Evolutionary conservation across 75 land plant species (phyloP), one percentile per base, ranked within the genome.

Genomic region (Pinus tabuliformis): DNA sequence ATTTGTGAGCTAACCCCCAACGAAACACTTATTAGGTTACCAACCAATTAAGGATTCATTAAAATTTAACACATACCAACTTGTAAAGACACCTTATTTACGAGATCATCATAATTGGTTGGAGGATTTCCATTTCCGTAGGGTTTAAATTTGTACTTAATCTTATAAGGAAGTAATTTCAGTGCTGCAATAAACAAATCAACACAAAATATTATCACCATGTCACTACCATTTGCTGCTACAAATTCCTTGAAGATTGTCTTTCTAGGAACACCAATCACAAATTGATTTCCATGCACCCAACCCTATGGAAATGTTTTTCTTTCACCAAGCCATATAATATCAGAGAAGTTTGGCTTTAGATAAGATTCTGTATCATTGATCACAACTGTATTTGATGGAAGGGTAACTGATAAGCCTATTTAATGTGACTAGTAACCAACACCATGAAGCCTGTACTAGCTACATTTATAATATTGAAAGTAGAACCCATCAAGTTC

Each of bases 211-310:
- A 92, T 92, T 39, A 58, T 57, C 4, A 82, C 63, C 8, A 36
- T 52, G 61, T 78, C 74, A 39, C 61, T 68, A 60, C 22, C 18
- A 20, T 60, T 36, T 75, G 59, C 71, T 57, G 82, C 78, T 5
- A 85, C 87, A 86, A 90, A 84, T 12, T 79, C 84, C 58, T 70
- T 73, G 73, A 77, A 90, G 57, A 92, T 87, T 24, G 66, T 78
- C 78, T 91, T 82, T 13, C 74, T 45, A 30, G 95, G 95, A 24
- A 91, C 86, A 14, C 88, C 94, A 61, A 91, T 90, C 72, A 75
- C 80, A 73, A 91, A 59, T 14, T 71, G 70, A 70, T 73, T 79
- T 20, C 90, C 94, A 62, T 80, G 87, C 92, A 83, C 82, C 94
- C 94, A 91, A 1, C 94, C 92, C 18, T 86, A 84, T 57, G 94